Evolutionary conservation across 2,329 filamentous ascomycete species (phyloP), one percentile per base, ranked within the genome.

Genomic region (Aureobasidium pullulans): DNA sequence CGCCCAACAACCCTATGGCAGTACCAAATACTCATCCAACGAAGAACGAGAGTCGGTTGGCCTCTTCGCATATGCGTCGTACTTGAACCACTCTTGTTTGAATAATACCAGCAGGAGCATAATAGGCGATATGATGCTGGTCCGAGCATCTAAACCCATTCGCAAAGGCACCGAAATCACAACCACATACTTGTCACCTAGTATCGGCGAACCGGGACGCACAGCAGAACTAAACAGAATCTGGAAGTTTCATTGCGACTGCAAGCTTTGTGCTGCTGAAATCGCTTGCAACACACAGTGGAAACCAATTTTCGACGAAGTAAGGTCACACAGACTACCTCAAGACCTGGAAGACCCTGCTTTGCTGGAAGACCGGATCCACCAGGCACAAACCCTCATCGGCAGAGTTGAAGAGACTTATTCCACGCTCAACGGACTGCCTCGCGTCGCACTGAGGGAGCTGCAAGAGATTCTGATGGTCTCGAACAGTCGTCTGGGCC

Each of bases 11-110:
- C 47, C 47, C 11, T 50, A 50, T 16, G 47, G 47, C 47, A 50
- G 32, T 9, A 39, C 32, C 34, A 37, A 16, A 37, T 29, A 50
- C 32, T 39, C 47, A 2, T n/a, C 32, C 16, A 15, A 50, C 47
- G 47, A 50, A 11, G 47, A 39, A 7, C 32, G 19, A 39, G 34
- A 50, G 16, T 37, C 47, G n/a, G 32, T 39, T 16, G 42, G 54
- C 10, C 63, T 78, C 32, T 78, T 74, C 74, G 64, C 70, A 2
- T 62, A 69, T 4, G 72, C 73, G 4, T 73, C 76, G 0, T 75
- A 74, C 60, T 71, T 76, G 60, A 78, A 78, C 52, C 76, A 78
- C 61, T 75, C 73, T 0, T 78, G 76, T 57, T 46, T 70, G 2
- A 59, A 69, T 37, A 78, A 76, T 59, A 60, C 65, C 0, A 67